Percentiles rank a stretch among this genome's conserved stretches.
Evolutionary conservation across 1,284 basidiomycete species (phyloP).

Genomic region (Trametes hirsuta): DNA sequence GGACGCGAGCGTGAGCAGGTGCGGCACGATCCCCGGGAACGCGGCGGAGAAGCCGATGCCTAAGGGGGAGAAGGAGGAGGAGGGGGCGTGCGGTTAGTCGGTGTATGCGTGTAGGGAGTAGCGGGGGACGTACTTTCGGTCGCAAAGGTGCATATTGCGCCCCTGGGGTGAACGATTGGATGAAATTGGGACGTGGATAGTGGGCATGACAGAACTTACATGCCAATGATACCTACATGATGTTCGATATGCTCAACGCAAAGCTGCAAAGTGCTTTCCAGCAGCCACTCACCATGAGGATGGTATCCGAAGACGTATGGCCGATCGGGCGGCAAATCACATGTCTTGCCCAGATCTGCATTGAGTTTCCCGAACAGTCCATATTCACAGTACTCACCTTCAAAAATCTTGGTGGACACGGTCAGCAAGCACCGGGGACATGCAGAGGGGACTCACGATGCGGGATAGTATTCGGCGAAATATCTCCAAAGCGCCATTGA

Average conservation of each 20-base stretch:
- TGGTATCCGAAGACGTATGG: conserved; percentile 98
- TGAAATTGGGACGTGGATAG: background rate
- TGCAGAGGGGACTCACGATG: conserved; percentile 61
- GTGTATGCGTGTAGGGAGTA: conserved; percentile 15
- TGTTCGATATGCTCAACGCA: no score
- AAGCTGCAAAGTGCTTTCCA: background rate
- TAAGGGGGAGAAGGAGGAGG: no score
- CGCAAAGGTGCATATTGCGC: conserved; percentile 91
- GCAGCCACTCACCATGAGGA: conserved; percentile 75
- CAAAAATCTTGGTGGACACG: conserved; percentile 48
- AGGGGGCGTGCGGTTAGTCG: background rate
- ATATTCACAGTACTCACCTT: conserved; percentile 46
- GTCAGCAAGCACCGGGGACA: background rate
- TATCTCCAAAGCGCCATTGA: conserved; percentile 77
- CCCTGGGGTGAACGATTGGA: conserved; percentile 52
- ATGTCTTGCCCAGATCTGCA: conserved; percentile 55
- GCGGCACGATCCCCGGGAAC: conserved; percentile 92
- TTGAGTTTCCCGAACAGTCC: background rate
- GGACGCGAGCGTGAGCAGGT: conserved; percentile 87
- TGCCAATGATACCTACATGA: conserved; percentile 81
- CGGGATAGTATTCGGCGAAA: conserved; percentile 93
- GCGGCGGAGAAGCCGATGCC: conserved; percentile 88
- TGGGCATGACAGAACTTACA: conserved; percentile 54
- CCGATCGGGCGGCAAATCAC: conserved; percentile 87
- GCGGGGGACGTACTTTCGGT: conserved; percentile 72